These are phyloP conservation scores for Euphorbia lathyris DNA, from an alignment of 345 rosid genomes.

Conservation along the genomic window DNA sequence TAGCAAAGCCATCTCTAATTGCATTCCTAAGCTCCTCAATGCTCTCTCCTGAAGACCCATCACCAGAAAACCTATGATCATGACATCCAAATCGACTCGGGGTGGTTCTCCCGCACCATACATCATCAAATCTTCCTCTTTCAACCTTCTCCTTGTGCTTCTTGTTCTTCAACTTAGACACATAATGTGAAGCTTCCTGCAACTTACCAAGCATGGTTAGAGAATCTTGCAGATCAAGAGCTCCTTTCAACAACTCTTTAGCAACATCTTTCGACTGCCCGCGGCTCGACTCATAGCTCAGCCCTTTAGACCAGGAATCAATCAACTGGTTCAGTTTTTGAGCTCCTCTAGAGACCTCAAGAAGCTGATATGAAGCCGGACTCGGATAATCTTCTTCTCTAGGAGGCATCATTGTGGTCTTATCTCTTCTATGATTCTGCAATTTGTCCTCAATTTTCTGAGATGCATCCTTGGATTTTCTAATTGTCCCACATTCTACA, in stretches of 20 bases:
- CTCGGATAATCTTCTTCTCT: constrained; percentile 21
- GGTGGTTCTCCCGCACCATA: constrained; percentile 32
- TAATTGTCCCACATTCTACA: constrained; percentile 70
- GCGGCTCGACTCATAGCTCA: constrained; percentile 19
- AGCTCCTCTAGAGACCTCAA: constrained; percentile 76
- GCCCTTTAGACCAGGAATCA: constrained; percentile 60
- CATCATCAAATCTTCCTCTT: constrained; percentile 28
- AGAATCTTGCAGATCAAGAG: constrained; percentile 86
- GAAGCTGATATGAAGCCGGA: constrained; percentile 59
- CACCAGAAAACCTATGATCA: constrained; percentile 36
- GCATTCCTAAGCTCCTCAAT: constrained; percentile 61
- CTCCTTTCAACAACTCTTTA: constrained; percentile 69
- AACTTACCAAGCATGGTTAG: constrained; percentile 64
- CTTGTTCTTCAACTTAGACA: constrained; percentile 46
- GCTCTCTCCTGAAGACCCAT: constrained; percentile 49
- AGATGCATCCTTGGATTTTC: constrained; percentile 47
- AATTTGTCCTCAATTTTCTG: constrained; percentile 43
- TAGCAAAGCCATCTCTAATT: constrained; percentile 52
- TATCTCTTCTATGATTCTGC: constrained; percentile 19
- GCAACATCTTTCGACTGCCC: constrained; percentile 57
- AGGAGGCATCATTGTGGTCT: constrained; percentile 25
- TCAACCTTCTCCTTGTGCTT: constrained; percentile 36
- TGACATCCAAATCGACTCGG: constrained; percentile 31
- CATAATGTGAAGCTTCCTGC: constrained; percentile 63
- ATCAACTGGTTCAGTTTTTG: constrained; percentile 69